Conservation (phyloP, 2,329 filamentous ascomycete species). For the Botrytis aclada region DNA sequence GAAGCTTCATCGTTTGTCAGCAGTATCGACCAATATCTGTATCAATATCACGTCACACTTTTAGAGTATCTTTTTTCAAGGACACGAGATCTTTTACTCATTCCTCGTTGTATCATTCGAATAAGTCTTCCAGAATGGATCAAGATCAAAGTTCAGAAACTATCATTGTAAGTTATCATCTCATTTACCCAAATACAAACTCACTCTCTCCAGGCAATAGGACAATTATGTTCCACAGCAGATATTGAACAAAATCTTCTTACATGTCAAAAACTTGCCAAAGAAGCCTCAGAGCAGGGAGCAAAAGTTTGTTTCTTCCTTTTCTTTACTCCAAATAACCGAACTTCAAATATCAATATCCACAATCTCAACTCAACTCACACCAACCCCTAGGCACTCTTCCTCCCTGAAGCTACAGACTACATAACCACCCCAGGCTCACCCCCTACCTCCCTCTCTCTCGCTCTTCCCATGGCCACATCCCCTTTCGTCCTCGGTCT, state of each 20-base stretch:
- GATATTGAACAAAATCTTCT: constrained; percentile 72
- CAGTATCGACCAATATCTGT: constrained; percentile 1
- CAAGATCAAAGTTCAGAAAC: not conserved
- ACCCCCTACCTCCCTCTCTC: constrained; percentile 63
- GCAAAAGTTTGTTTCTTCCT: constrained; percentile 61
- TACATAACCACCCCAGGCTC: constrained; percentile 62
- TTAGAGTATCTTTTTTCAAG: not conserved
- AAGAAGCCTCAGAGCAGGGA: constrained; percentile 69
- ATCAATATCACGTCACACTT: not conserved
- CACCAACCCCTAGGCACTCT: constrained; percentile 59
- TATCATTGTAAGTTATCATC: constrained; percentile 11
- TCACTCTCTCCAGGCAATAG: constrained; percentile 62
- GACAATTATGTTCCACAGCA: constrained; percentile 84
- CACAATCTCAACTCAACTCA: not conserved
- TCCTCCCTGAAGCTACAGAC: constrained; percentile 75
- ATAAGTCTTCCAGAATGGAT: not conserved
- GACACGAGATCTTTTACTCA: not conserved
- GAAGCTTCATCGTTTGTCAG: constrained; percentile 17
- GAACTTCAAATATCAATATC: constrained; percentile 5
- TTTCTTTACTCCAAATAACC: not conserved
- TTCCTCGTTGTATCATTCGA: not conserved
- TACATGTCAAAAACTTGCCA: constrained; percentile 70
- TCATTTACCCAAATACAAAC: not conserved
- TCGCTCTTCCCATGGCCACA: constrained; percentile 63
- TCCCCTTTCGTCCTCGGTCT: constrained; percentile 77